These are phyloP conservation scores for Fusarium brevicatenulatum DNA, from an alignment of 2,329 filamentous ascomycete species.

Conservation along the genomic window DNA sequence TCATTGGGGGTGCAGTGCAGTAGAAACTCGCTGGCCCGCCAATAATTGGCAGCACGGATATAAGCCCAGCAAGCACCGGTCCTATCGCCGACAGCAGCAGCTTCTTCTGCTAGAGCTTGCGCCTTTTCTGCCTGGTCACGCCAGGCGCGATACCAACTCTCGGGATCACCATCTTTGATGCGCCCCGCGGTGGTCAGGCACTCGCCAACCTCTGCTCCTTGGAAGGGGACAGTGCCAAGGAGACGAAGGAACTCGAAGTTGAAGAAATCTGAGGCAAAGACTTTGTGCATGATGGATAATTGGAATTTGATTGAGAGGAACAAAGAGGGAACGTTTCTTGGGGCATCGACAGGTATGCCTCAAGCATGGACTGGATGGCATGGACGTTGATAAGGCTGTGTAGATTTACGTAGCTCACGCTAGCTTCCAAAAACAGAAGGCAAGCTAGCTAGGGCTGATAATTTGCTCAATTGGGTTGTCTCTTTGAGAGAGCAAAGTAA, in stretches of 20 bases:
- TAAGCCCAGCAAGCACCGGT: constrained; percentile 49
- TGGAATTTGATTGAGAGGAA: neutral
- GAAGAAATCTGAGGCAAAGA: constrained; percentile 47
- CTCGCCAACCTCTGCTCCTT: constrained; percentile 55
- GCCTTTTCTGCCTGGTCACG: constrained; percentile 44
- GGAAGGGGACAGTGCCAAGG: constrained; percentile 49
- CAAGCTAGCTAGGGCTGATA: neutral
- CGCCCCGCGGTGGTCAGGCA: constrained; percentile 49
- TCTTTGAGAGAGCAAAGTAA: neutral
- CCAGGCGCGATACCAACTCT: constrained; percentile 54
- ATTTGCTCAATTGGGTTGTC: neutral
- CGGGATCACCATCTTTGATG: constrained; percentile 52
- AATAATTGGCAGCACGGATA: constrained; percentile 55
- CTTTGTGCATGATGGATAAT: constrained; percentile 42
- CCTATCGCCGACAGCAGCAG: constrained; percentile 43
- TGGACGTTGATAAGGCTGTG: neutral
- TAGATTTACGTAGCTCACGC: neutral
- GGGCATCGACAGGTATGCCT: neutral
- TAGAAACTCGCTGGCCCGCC: constrained; percentile 51
- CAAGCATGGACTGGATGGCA: neutral
- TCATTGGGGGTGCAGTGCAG: constrained; percentile 37
- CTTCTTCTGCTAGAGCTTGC: constrained; percentile 50
- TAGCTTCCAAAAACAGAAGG: neutral
- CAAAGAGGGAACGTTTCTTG: neutral
- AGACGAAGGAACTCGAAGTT: constrained; percentile 56